Evolutionary conservation across 2,329 filamentous ascomycete genomes (phyloP), one percentile per base, ranked within the genome.

Genomic region (Arthrobotrys sphaeroides): DNA sequence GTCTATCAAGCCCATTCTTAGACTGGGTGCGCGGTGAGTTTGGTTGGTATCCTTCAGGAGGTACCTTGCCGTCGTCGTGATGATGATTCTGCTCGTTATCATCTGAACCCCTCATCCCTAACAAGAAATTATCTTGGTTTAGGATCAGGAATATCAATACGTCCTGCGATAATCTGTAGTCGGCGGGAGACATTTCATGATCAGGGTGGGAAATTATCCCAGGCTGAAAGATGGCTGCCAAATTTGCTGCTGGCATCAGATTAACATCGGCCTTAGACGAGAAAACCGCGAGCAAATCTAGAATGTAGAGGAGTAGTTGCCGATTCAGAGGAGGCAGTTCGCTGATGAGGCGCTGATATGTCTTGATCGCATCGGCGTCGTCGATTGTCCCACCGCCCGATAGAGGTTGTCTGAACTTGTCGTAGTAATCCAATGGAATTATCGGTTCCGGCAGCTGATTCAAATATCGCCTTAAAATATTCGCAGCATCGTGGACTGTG

Each of bases 61-160:
- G 40, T 38, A 90, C 85, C 75, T 89, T 88, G 80, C 88, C 87
- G 57, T 89, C 85, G 5, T n/a, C n/a, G n/a, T 88, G 89, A 75
- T 88, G 90, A 81, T 96, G 92, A 81, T 97, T 94, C 7, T 53
- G 9, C 26, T 55, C 51, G n/a, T 94, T 92, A n/a, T 89, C 94
- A n/a, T 94, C 97, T 28, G 70, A 66, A 47, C 95, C 95, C 81
- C 93, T 92, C 95, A 99, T 99, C 66, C 95, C 95, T 78, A 99
- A 96, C 78, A 99, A 85, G 85, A 99, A 99, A 83, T 97, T 92
- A 81, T 99, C 95, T 82, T 99, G 95, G 80, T 99, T 97, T 81
- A 98, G 94, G 78, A 99, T 99, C 79, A 99, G 84, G 83, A 99
- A 99, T 59, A 99, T 97, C 77, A 99, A 87, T 18, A 99, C 94